These are phyloP conservation scores for Kwoniella shandongensis DNA, from an alignment of 768 basidiomycete species.

Conservation along the genomic window DNA sequence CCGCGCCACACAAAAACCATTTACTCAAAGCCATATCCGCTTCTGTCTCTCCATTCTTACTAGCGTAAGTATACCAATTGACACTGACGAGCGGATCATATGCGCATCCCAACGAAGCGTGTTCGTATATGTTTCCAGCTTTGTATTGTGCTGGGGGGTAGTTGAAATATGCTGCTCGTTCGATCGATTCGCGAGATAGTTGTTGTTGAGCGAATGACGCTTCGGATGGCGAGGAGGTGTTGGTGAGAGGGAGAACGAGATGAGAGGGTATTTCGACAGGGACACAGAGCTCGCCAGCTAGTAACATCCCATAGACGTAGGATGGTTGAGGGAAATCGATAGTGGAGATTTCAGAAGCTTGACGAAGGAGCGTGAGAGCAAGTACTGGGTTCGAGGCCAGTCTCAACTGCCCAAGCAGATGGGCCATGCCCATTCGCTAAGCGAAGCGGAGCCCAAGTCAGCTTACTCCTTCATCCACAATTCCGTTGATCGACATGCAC, in stretches of 20 bases:
- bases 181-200: slow-evolving; percentile 74
- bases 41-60: slow-evolving; percentile 81
- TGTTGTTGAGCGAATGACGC: slow-evolving; percentile 52
- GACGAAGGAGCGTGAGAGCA: slow-evolving; percentile 72
- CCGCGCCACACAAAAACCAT: slow-evolving; percentile 91
- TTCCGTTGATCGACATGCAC: slow-evolving; percentile 25
- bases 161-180: slow-evolving; percentile 78
- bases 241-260: slow-evolving; percentile 59
- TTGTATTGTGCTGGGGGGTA: slow-evolving; percentile 86
- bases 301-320: slow-evolving; percentile 65
- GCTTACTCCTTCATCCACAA: too few relatives aligned
- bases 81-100: slow-evolving; percentile 88
- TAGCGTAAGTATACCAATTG: slow-evolving; percentile 71
- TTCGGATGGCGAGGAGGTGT: slow-evolving; percentile 52
- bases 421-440: slow-evolving; percentile 89
- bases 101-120: slow-evolving; percentile 76
- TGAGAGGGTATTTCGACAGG: slow-evolving; percentile 61
- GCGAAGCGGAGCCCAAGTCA: not conserved
- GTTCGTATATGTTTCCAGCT: slow-evolving; percentile 87
- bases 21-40: slow-evolving; percentile 96
- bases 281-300: slow-evolving; percentile 74
- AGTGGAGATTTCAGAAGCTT: slow-evolving; percentile 72
- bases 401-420: slow-evolving; percentile 81
- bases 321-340: slow-evolving; percentile 81
- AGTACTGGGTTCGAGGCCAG: slow-evolving; percentile 59